A percentile compares a stretch with the other conserved stretches of the same genome.
Evolutionary conservation across 257 asterid species (phyloP).

Genomic region (Solanum pennellii): DNA sequence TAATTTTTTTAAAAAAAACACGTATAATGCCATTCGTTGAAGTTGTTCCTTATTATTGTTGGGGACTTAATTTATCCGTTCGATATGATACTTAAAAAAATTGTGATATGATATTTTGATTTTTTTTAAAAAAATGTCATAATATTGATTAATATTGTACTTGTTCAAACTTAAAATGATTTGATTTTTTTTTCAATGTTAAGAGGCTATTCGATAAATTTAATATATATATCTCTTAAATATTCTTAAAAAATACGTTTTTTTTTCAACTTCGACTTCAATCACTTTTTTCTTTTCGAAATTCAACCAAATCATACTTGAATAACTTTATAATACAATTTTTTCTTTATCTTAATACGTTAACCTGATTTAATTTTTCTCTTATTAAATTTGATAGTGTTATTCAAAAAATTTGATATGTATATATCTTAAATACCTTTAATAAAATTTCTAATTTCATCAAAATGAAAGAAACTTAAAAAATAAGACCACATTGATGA

Average conservation of each 20-base stretch:
- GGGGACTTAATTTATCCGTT: background rate
- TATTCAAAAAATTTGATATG: too few relatives aligned
- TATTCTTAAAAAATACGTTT: too few relatives aligned
- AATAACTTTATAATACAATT: background rate
- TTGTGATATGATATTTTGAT: background rate
- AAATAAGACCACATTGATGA: background rate
- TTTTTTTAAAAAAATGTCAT: background rate
- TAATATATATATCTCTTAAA: background rate
- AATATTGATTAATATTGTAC: background rate
- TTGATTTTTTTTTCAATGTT: background rate
- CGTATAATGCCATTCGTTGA: background rate
- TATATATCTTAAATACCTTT: background rate
- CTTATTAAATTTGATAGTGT: too few relatives aligned
- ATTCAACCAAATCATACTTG: background rate
- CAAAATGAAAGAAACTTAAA: too few relatives aligned
- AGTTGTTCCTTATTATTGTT: background rate
- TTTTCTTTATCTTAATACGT: conserved; percentile 19
- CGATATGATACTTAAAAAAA: background rate
- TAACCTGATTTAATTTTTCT: background rate
- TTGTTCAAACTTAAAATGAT: background rate
- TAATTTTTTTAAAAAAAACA: too few relatives aligned
- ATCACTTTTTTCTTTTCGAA: background rate
- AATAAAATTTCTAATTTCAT: too few relatives aligned
- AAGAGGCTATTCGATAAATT: background rate
- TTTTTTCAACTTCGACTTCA: background rate